These are phyloP conservation scores for Botrytis porri DNA, from an alignment of 2,329 filamentous ascomycete genomes.

Conservation along the genomic window DNA sequence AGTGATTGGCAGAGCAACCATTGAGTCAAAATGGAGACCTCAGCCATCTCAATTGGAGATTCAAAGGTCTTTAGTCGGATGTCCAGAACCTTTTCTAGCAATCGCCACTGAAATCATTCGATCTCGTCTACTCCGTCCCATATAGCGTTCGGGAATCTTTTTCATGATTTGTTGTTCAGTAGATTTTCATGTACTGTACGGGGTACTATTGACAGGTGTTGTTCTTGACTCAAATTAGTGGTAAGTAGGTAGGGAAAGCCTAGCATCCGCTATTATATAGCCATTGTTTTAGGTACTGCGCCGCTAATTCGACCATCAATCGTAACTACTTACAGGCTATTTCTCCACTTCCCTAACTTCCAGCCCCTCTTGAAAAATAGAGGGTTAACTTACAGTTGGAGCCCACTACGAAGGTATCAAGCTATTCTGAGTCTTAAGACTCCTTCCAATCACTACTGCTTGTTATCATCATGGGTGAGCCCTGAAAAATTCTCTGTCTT, in stretches of 20 bases:
- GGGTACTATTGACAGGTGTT: neutral
- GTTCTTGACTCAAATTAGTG: slow-evolving; percentile 11
- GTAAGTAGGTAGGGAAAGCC: neutral
- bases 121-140: slow-evolving; percentile 6
- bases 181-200: slow-evolving; percentile 5
- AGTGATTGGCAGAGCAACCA: neutral
- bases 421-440: neutral
- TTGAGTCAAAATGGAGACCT: slow-evolving; percentile 8
- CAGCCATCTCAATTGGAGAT: neutral
- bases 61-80: neutral
- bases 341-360: slow-evolving; percentile 12
- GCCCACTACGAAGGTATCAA: slow-evolving; percentile 7
- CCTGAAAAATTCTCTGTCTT: slow-evolving; percentile 12
- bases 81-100: neutral
- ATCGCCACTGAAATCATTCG: slow-evolving; percentile 14
- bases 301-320: neutral
- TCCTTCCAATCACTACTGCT: slow-evolving; percentile 10
- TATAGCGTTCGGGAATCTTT: neutral
- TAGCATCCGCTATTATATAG: slow-evolving; percentile 16
- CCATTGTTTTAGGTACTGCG: neutral
- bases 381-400: slow-evolving; percentile 5
- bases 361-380: slow-evolving; percentile 2
- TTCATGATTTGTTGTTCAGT: slow-evolving; percentile 11
- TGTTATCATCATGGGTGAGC: slow-evolving; percentile 6
- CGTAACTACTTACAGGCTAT: slow-evolving; percentile 6